Evolutionary conservation across 345 rosid genomes (phyloP).

Genomic region (Turnera subulata): DNA sequence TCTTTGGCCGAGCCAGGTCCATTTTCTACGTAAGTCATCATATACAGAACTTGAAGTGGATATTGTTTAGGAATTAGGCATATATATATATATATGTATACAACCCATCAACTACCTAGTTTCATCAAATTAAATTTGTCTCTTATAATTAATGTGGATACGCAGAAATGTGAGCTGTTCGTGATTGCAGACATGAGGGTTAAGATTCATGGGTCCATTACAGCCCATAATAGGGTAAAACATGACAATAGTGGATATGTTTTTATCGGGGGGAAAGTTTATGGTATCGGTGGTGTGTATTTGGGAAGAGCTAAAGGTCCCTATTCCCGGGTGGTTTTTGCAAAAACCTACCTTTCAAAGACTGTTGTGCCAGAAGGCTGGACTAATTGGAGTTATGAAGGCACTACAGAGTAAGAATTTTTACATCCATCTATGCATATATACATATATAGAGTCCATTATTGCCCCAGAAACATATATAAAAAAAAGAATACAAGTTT

Average conservation of each 20-base stretch:
- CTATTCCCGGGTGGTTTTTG: conserved; percentile 60
- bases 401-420: conserved; percentile 63
- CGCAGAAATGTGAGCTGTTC: conserved; percentile 73
- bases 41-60: too few relatives aligned
- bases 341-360: conserved; percentile 63
- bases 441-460: background rate
- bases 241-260: conserved; percentile 63
- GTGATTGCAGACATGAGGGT: conserved; percentile 72
- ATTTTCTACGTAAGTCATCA: conserved; percentile 56
- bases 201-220: conserved; percentile 66
- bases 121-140: too few relatives aligned
- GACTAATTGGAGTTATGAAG: conserved; percentile 80
- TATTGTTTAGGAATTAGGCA: too few relatives aligned
- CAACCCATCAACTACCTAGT: too few relatives aligned
- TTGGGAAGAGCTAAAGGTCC: conserved; percentile 80
- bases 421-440: background rate
- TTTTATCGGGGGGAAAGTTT: conserved; percentile 64
- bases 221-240: conserved; percentile 63
- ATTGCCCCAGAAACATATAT: background rate
- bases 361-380: conserved; percentile 66
- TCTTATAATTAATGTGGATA: too few relatives aligned
- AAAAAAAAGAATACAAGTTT: too few relatives aligned
- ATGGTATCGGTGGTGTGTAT: conserved; percentile 57
- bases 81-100: too few relatives aligned
- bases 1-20: conserved; percentile 87